These are phyloP conservation scores for Botrytis hyacinthi DNA, from an alignment of 2,329 filamentous ascomycete genomes.

Conservation along the genomic window DNA sequence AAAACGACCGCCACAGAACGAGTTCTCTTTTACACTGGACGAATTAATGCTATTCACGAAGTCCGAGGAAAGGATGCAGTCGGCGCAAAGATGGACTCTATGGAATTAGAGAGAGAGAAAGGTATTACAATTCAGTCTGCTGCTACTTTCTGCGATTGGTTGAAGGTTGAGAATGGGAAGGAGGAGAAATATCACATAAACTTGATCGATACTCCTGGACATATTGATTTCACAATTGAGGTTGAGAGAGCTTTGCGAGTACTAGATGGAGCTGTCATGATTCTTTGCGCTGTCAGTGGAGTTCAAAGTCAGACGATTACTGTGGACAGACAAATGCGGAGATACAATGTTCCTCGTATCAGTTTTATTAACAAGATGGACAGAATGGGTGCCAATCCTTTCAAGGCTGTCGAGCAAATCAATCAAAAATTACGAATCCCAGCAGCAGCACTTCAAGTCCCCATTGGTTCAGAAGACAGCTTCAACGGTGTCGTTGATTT, in stretches of 20 bases:
- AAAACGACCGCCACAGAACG: conserved; percentile 97
- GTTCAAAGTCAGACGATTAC: conserved; percentile 98
- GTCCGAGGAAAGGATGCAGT: conserved; percentile 92
- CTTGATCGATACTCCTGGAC: conserved; percentile 95
- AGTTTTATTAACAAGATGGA: conserved; percentile 99
- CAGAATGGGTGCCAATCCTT: conserved; percentile 96
- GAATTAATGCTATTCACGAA: conserved; percentile 96
- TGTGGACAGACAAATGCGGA: conserved; percentile 96
- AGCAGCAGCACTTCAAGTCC: conserved; percentile 90
- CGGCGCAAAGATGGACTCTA: conserved; percentile 99
- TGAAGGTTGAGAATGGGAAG: conserved; percentile 77
- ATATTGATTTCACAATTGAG: conserved; percentile 99
- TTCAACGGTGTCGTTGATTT: conserved; percentile 93
- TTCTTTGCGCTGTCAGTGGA: conserved; percentile 93
- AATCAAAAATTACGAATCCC: conserved; percentile 92
- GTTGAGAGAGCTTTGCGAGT: conserved; percentile 94
- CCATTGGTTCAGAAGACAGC: conserved; percentile 87
- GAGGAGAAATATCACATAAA: conserved; percentile 97
- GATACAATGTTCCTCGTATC: conserved; percentile 93
- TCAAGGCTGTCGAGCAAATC: conserved; percentile 96
- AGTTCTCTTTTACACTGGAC: conserved; percentile 95
- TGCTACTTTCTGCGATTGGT: conserved; percentile 96
- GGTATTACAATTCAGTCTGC: conserved; percentile 99
- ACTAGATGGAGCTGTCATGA: conserved; percentile 96
- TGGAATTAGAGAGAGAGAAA: conserved; percentile 97